phyloP scores from a whole-genome alignment of 2,329 filamentous ascomycete genomes.

The Colletotrichum phormii region DNA sequence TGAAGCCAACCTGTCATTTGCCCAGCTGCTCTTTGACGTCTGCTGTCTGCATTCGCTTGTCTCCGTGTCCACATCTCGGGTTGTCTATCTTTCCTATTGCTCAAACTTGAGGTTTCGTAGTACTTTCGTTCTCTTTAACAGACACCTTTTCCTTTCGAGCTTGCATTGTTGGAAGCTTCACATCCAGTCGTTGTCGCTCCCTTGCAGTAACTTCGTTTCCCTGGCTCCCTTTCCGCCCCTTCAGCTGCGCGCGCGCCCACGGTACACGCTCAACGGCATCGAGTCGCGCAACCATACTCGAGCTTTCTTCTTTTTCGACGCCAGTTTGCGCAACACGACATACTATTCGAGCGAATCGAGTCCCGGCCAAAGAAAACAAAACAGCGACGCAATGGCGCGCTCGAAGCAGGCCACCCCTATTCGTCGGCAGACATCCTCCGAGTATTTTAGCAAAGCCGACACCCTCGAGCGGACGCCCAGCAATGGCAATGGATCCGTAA shows the following conservation, averaged over 20 bases:
- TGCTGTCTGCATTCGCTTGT: slow-evolving; percentile 1
- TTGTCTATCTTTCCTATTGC: not conserved
- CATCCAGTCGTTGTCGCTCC: not conserved
- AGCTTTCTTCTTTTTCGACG: not conserved
- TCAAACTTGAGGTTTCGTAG: not conserved
- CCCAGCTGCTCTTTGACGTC: not conserved
- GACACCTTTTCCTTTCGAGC: not conserved
- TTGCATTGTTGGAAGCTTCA: not conserved
- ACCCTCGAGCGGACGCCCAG: slow-evolving; percentile 47
- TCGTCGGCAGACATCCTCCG: slow-evolving; percentile 74
- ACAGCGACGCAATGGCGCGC: slow-evolving; percentile 69
- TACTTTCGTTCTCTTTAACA: not conserved
- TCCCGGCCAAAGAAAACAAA: not conserved
- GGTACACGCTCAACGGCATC: not conserved
- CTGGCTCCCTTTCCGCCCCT: not conserved
- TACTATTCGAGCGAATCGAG: not conserved
- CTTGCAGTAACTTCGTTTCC: not conserved
- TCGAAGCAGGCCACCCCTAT: slow-evolving; percentile 75
- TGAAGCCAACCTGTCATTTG: slow-evolving; percentile 42
- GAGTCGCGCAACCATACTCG: not conserved
- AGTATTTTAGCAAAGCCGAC: slow-evolving; percentile 68
- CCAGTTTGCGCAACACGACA: not conserved
- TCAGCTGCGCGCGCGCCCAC: not conserved
- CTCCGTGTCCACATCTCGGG: not conserved
- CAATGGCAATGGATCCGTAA: slow-evolving; percentile 39